Base-by-base conservation (phyloP, 495 filamentous ascomycete genomes). In the Polyplosphaeria fusca region DNA sequence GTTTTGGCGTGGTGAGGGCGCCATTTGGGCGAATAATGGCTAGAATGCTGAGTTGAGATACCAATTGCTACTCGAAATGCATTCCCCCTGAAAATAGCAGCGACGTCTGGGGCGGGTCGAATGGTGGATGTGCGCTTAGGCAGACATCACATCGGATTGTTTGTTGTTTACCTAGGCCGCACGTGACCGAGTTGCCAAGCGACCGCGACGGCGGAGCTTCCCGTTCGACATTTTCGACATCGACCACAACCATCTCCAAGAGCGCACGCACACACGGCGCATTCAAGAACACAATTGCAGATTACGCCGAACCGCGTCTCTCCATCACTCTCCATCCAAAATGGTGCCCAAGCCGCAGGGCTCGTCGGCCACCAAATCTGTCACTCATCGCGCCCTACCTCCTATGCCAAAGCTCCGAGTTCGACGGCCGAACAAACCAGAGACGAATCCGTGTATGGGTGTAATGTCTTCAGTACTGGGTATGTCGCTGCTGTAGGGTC, bases 381-480 rank as follows among this genome's bases (percentile, higher is more conserved):
- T 59, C 53, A 61, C 48, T 20, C 23, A 60, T 48, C 86, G 91
- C 56, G 89, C 88, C 50, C 82, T 98, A 26, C 91, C 94, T 63
- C 92, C 93, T 19, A 82, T 98, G 48, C 82, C 82, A 53, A 82
- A 84, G 60, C 82, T 98, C 41, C 87, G 89, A 61, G 85, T 98
- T 46, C 86, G 86, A 63, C 80, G 84, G 53, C 89, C 93, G 40
- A 91, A 96, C 70, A 76, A 82, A 65, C 65, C 83, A 59, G 78
- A 87, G 58, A 72, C 76, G 59, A 94, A 93, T 66, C 85, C 91
- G 24, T 98, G 93, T 70, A 63, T 90, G 32, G 76, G 79, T 22
- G 76, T 95, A 48, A 96, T 98, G 93, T 83, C 84, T 22, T 85
- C 86, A n/a, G 85, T 98, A 41, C 78, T 98, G 55, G 84, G 91